Base-by-base conservation (phyloP, 106 monocot species). In the Acanthochlamys bracteata region DNA sequence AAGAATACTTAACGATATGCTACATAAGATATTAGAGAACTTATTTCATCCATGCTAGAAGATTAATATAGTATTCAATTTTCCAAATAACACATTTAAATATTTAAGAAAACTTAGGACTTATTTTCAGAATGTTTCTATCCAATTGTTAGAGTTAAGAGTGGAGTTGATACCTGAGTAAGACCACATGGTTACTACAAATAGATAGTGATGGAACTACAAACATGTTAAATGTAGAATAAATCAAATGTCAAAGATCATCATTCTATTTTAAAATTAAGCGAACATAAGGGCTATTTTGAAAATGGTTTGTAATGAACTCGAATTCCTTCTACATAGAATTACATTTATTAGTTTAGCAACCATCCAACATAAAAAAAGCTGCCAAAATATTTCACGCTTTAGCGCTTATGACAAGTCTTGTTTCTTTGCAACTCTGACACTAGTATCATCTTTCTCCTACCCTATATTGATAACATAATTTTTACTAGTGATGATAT, bases 111-210 rank as follows among this genome's bases (percentile, higher is more conserved):
- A 33, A 33, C 33, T 33, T 33, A 33, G 6, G 6, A 33, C 33
- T 33, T 33, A 1, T 33, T 33, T 33, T 6, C 33, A 33, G 33
- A 33, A 33, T 33, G 33, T 33, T 33, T 33, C 33, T 51, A 51
- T 1, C 8, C n/a, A 1, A 51, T 4, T 23, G 62, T 47, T 7
- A 13, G 23, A 26, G 25, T 14, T 1, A 26, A 10, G 9, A 43
- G 42, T 15, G 55, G 57, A 46, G 20, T 11, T 47, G 6, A 42
- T 73, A 95, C 94, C 90, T 95, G 94, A 59, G 94, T 95, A 67
- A 95, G 94, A 23, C 94, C 94, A 69, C 94, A 95, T 25, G 94
- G 94, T 71, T 95, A n/a, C n/a, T n/a, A n/a, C n/a, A n/a, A n/a
- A n/a, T 89, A 60, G 84, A 95, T 8, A 95, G 76, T 69, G 94